These are phyloP conservation scores for Colletotrichum salicis DNA, from an alignment of 2,329 filamentous ascomycete genomes.

Conservation along the genomic window DNA sequence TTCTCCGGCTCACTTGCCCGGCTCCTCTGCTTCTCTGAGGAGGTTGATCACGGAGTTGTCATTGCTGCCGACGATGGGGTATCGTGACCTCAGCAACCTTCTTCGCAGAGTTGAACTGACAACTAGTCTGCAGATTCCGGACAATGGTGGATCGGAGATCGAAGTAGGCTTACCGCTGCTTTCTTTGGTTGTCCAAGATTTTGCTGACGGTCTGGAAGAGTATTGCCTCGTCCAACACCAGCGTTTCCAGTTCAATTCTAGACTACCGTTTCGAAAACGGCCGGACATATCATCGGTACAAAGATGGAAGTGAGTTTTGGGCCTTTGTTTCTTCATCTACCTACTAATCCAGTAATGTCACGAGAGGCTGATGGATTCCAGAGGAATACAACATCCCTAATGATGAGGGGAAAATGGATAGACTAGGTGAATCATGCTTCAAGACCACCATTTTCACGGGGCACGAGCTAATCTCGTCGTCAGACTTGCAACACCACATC, in stretches of 20 bases:
- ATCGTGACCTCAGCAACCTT: background rate
- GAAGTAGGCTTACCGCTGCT: background rate
- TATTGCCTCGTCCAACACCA: constrained; percentile 40
- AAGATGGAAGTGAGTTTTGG: constrained; percentile 14
- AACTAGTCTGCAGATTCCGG: background rate
- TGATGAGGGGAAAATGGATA: too few species aligned
- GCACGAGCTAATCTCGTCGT: too few species aligned
- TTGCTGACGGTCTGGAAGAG: background rate
- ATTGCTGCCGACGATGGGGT: constrained; percentile 8
- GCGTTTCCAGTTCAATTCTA: constrained; percentile 45
- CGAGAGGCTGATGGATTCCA: too few species aligned
- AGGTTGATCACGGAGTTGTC: constrained; percentile 5
- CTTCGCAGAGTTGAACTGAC: background rate
- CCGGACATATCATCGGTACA: constrained; percentile 37
- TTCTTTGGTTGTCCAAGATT: too few species aligned
- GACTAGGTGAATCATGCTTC: too few species aligned
- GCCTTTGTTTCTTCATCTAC: too few species aligned
- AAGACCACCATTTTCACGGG: too few species aligned
- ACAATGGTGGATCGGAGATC: background rate
- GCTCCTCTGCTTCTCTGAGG: too few species aligned
- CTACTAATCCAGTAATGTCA: too few species aligned
- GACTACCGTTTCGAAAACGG: constrained; percentile 24
- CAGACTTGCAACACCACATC: too few species aligned
- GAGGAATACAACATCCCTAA: too few species aligned
- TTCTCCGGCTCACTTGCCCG: too few species aligned